Base-by-base conservation (phyloP, 352 stramenopile species). In the Pythium oligandrum region DNA sequence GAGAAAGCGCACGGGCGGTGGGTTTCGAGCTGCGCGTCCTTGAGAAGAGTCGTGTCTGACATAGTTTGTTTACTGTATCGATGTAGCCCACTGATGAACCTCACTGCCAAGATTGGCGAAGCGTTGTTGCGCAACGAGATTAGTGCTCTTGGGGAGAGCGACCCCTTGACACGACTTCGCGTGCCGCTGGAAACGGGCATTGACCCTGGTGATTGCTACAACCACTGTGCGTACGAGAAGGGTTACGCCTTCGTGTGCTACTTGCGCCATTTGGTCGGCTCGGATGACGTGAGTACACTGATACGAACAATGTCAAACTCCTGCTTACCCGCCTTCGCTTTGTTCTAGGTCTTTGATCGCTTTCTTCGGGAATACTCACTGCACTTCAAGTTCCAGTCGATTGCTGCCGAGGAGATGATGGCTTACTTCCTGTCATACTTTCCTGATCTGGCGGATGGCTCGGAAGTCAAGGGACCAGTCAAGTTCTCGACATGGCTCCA, bases 141-240 rank as follows among this genome's bases (percentile, higher is more conserved):
- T 44, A 71, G 63, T 0, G 86, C 76, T 6, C 63, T 91, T 11
- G 81, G 81, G 31, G 76, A 88, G 48, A 61, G 85, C 42, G 82
- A 67, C n/a, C 66, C 81, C n/a, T 40, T 91, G 4, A 89, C 81
- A 3, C 69, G 78, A 32, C 62, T 91, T 5, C 81, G 75, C 9
- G 81, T 91, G 3, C 81, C 81, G 1, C 66, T 91, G 8, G 66
- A 91, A 17, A 71, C 85, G 35, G 81, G 81, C 12, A 91, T 91
- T 44, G 81, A 89, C 40, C 81, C 81, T 3, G 78, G 81, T 31
- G 81, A 91, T 40, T 89, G 78, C 59, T 91, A 91, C 68, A 91
- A 91, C 44, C 72, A 85, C 38, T 89, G 78, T 57, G 81, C 81
- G 6, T 91, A 91, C 62, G 81, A 91, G 54, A 91, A 91, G 54